Conservation (phyloP, 768 basidiomycete genomes). For the Mycena vulgaris region DNA sequence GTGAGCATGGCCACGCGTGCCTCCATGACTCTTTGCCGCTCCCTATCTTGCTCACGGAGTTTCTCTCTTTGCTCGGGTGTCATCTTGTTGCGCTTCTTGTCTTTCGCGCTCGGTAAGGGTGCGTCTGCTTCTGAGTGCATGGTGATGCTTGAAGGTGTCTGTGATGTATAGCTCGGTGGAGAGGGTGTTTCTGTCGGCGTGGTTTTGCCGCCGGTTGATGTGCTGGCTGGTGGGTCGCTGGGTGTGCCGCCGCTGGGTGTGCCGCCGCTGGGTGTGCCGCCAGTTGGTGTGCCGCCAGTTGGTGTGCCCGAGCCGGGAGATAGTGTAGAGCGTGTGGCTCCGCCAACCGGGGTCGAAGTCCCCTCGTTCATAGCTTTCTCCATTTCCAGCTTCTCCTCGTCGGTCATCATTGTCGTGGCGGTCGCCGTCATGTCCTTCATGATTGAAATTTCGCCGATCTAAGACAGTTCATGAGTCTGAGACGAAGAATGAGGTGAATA, state of each 20-base stretch:
- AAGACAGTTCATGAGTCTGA: neutral
- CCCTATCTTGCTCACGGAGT: slow-evolving; percentile 85
- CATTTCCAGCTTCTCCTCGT: slow-evolving; percentile 92
- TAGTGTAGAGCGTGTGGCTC: slow-evolving; percentile 28
- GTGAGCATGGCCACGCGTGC: slow-evolving; percentile 83
- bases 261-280: slow-evolving; percentile 20
- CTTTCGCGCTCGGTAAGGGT: slow-evolving; percentile 48
- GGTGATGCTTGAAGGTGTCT: slow-evolving; percentile 34
- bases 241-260: too few relatives aligned
- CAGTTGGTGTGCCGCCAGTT: neutral
- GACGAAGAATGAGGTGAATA: neutral
- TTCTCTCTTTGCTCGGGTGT: slow-evolving; percentile 90
- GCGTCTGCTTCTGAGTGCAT: slow-evolving; percentile 39
- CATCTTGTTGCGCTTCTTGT: slow-evolving; percentile 67
- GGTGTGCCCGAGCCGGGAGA: slow-evolving; percentile 26
- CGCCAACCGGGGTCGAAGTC: slow-evolving; percentile 41
- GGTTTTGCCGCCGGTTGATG: slow-evolving; percentile 1
- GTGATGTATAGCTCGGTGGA: slow-evolving; percentile 15
- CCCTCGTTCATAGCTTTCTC: slow-evolving; percentile 77
- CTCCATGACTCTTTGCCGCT: slow-evolving; percentile 85
- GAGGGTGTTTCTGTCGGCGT: slow-evolving; percentile 34
- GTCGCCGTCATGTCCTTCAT: slow-evolving; percentile 95
- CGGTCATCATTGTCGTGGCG: slow-evolving; percentile 89
- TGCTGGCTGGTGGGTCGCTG: neutral
- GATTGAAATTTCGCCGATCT: slow-evolving; percentile 97